phyloP scores from a whole-genome alignment of 73 alveolate genomes.

The Blepharisma japonicum region DNA sequence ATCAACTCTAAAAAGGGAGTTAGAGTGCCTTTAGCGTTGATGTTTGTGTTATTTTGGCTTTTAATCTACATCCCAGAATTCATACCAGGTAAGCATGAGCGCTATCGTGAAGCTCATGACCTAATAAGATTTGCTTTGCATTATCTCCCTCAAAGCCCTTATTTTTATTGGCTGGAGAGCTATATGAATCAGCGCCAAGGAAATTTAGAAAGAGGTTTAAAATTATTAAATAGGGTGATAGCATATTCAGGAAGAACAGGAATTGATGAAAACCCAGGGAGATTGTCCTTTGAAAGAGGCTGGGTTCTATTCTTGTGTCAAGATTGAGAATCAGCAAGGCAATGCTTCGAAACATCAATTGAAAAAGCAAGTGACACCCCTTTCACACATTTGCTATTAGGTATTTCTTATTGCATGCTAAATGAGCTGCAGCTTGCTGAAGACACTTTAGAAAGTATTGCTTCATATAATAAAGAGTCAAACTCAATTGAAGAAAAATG shows the following conservation, averaged over 20 bases:
- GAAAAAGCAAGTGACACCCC: slow-evolving; percentile 11
- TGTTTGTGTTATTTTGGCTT: slow-evolving; percentile 34
- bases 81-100: slow-evolving; percentile 31
- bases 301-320: slow-evolving; percentile 26
- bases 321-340: slow-evolving; percentile 8
- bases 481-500: slow-evolving; percentile 5
- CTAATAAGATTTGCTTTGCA: slow-evolving; percentile 25
- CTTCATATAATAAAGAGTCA: background rate
- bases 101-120: slow-evolving; percentile 33
- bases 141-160: slow-evolving; percentile 26
- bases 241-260: background rate
- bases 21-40: slow-evolving; percentile 29
- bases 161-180: slow-evolving; percentile 30
- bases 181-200: slow-evolving; percentile 23
- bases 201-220: slow-evolving; percentile 5
- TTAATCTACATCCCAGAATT: slow-evolving; percentile 33
- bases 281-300: slow-evolving; percentile 31
- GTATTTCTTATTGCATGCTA: slow-evolving; percentile 36
- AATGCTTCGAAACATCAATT: background rate
- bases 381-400: slow-evolving; percentile 23
- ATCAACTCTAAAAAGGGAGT: slow-evolving; percentile 29
- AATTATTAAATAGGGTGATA: slow-evolving; percentile 6
- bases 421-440: background rate
- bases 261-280: slow-evolving; percentile 12
- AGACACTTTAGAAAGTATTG: background rate